These are phyloP conservation scores for Coniferiporia weirii DNA, from an alignment of 1,284 basidiomycete species.

Conservation along the genomic window DNA sequence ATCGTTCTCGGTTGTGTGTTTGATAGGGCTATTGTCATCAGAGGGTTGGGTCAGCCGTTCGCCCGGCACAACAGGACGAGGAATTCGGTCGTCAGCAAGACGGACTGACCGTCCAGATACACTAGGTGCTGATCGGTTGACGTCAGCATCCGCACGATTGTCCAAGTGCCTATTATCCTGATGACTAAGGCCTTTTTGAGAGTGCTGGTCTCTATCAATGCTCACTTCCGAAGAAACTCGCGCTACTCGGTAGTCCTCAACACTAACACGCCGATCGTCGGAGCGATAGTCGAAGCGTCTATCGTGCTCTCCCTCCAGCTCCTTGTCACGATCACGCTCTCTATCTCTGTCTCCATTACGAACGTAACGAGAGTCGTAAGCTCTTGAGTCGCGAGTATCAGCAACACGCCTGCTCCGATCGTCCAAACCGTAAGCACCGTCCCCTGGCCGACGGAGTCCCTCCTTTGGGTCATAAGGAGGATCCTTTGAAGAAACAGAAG, in stretches of 20 bases:
- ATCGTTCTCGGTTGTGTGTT: not conserved
- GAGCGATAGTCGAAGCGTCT: slow-evolving; percentile 5
- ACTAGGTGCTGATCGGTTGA: not conserved
- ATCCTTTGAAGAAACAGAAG: slow-evolving; percentile 9
- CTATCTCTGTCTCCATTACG: not conserved
- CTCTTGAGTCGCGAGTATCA: slow-evolving; percentile 3
- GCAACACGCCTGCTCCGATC: not conserved
- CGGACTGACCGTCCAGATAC: not conserved
- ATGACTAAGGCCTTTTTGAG: slow-evolving; percentile 4
- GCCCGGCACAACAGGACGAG: not conserved
- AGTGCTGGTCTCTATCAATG: not conserved
- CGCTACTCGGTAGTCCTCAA: not conserved
- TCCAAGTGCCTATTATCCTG: slow-evolving; percentile 5
- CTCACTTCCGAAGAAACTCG: not conserved
- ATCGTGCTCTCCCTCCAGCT: slow-evolving; percentile 1
- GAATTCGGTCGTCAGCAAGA: slow-evolving; percentile 1
- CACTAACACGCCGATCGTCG: slow-evolving; percentile 3
- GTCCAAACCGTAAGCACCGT: not conserved
- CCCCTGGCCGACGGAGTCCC: not conserved
- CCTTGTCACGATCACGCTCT: not conserved
- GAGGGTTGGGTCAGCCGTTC: not conserved
- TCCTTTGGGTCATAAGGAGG: slow-evolving; percentile 17
- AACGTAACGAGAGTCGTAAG: slow-evolving; percentile 1
- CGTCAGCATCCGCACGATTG: slow-evolving; percentile 1
- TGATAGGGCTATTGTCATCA: not conserved